A percentile compares a stretch with the other conserved stretches of the same genome.
phyloP scores from a whole-genome alignment of 805 yeast genomes.

The Candida namnaoensis region DNA sequence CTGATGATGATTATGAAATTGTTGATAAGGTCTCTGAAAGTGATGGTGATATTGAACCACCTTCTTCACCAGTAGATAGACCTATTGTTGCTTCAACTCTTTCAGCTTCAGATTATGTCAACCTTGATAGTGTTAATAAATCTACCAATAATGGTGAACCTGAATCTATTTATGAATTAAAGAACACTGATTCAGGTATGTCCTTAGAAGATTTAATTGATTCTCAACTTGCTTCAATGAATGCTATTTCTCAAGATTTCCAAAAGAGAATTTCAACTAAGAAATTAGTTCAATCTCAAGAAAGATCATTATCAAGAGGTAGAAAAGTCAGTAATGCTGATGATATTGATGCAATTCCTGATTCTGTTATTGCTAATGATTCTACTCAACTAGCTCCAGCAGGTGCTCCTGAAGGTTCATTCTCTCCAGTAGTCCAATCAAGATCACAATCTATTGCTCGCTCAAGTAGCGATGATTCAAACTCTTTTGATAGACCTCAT shows the following conservation, averaged over 20 bases:
- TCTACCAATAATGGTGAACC: background rate
- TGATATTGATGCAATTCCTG: conserved; percentile 18
- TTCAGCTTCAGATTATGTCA: background rate
- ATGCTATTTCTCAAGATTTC: conserved; percentile 12
- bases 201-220: conserved; percentile 20
- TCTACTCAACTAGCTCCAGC: conserved; percentile 33
- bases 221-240: conserved; percentile 20
- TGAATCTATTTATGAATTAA: conserved; percentile 11
- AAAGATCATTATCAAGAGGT: conserved; percentile 10
- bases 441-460: conserved; percentile 16
- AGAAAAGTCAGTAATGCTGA: background rate
- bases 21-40: conserved; percentile 10
- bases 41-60: conserved; percentile 2
- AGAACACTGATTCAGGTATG: conserved; percentile 8
- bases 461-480: background rate
- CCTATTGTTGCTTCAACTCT: background rate
- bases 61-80: background rate
- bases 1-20: conserved; percentile 4
- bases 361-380: conserved; percentile 27
- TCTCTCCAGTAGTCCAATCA: conserved; percentile 22
- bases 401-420: conserved; percentile 32
- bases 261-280: conserved; percentile 8
- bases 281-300: conserved; percentile 1
- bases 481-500: conserved; percentile 36
- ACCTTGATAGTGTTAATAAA: background rate